These are phyloP conservation scores for Dendrobium catenatum DNA, from an alignment of 106 monocot genomes.

Conservation along the genomic window DNA sequence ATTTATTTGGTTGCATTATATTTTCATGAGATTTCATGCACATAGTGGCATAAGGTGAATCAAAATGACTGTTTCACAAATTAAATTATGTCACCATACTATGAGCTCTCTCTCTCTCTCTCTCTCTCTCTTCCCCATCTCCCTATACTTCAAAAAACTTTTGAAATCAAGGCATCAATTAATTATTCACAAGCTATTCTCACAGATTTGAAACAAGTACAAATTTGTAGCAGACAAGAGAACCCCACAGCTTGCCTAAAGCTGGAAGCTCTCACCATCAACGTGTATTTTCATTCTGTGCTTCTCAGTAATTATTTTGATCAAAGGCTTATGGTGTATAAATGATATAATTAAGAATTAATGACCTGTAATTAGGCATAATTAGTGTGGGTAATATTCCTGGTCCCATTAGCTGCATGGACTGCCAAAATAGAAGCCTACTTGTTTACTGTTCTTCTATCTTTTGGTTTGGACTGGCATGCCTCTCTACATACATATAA, in stretches of 20 bases:
- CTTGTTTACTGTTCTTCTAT: conserved; percentile 1
- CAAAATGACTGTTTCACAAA: neutral
- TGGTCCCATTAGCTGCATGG: neutral
- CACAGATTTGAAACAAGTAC: no score
- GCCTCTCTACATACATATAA: neutral
- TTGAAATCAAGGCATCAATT: no score
- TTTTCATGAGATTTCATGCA: neutral
- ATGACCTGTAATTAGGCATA: neutral
- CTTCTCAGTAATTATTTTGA: no score
- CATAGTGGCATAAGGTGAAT: neutral
- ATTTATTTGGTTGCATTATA: neutral
- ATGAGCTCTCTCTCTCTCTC: neutral
- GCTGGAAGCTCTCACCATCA: neutral
- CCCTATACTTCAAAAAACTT: no score
- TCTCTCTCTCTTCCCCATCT: no score
- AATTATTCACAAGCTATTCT: no score
- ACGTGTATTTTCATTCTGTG: neutral
- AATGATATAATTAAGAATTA: neutral
- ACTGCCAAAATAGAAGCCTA: conserved; percentile 1
- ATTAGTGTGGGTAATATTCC: neutral
- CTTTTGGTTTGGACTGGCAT: neutral
- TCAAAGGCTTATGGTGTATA: neutral
- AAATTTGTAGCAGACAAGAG: neutral
- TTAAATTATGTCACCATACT: neutral
- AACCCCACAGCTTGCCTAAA: neutral